Evolutionary conservation across 495 filamentous ascomycete genomes (phyloP), one percentile per base, ranked within the genome.

Genomic region (Penicillium alfredii): DNA sequence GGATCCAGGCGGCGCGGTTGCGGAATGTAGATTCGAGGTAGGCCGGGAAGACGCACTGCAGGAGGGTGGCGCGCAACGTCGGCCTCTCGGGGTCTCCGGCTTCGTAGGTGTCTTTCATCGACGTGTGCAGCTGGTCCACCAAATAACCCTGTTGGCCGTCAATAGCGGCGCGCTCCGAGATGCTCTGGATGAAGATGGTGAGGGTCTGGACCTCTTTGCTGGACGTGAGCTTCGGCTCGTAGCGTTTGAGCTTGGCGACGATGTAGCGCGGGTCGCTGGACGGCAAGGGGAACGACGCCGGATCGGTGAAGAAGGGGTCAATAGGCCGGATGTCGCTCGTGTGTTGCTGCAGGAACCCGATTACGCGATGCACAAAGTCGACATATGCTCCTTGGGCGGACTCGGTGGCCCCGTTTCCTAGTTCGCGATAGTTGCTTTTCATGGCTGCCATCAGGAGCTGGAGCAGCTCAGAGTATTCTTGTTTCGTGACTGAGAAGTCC

Each of bases 301-400:
- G 74, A 39, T 86, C 73, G 2, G 74, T 84, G 61, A 86, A 86
- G 66, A 81, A 86, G 3, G 55, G 51, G 40, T 84, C 77, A 29
- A 86, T 69, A 0, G 66, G 63, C 42, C 71, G 72, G 16, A 86
- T 80, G 30, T 79, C 72, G 27, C 69, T 61, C 7, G 74, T 77
- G 42, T 85, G 69, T 45, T 86, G 78, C 47, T 85, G 78, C 15
- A 86, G 51, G 41, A 75, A 73, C 33, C 73, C 66, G 8, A 86
- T 69, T 9, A 86, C 61, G 5, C 60, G 52, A 25, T 86, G 82
- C 9, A 83, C 78, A 45, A 86, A 84, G 13, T 71, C 63, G 10
- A 83, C 75, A 55, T 85, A 86, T 6, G 68, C 63, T n/a, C 77
- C 72, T 30, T 66, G 62, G 7, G 55, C 59, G 16, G 51, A 41